A percentile compares a stretch with the other conserved stretches of the same genome.
Conservation (phyloP, 2,329 filamentous ascomycete species). For the Hypoxylon sp. region DNA sequence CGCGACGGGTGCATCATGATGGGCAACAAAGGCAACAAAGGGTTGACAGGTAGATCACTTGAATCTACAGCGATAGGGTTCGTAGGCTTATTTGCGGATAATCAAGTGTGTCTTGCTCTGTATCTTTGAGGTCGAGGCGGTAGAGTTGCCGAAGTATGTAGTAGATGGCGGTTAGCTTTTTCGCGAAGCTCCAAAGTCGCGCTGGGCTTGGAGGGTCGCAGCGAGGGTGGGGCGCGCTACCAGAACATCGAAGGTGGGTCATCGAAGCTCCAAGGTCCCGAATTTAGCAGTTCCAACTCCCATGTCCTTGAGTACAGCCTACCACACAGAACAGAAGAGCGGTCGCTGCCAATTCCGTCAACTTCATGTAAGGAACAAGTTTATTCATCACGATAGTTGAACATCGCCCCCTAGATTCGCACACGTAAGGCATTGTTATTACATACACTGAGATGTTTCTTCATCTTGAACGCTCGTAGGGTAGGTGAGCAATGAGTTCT, state of each 20-base stretch:
- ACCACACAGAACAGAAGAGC: no score
- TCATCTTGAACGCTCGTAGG: not conserved
- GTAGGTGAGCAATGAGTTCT: not conserved
- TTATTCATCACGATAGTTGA: not conserved
- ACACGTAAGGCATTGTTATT: not conserved
- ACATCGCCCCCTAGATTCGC: no score
- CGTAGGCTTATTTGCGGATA: not conserved
- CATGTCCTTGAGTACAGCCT: no score
- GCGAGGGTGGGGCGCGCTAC: constrained; percentile 24
- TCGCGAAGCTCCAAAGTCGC: constrained; percentile 30
- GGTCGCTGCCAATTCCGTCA: not conserved
- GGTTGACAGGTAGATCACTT: not conserved
- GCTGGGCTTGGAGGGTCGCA: constrained; percentile 1
- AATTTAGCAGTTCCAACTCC: not conserved
- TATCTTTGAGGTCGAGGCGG: not conserved
- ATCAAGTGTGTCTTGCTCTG: not conserved
- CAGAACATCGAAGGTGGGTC: constrained; percentile 14
- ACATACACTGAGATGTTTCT: not conserved
- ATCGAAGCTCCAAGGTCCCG: constrained; percentile 22
- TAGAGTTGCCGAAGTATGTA: constrained; percentile 1
- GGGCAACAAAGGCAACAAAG: constrained; percentile 50
- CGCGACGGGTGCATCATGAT: constrained; percentile 87
- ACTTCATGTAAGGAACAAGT: not conserved
- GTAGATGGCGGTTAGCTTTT: constrained; percentile 17
- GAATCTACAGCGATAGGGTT: not conserved